Base-by-base conservation (phyloP, 2,329 filamentous ascomycete species). In the Trichoderma breve region DNA sequence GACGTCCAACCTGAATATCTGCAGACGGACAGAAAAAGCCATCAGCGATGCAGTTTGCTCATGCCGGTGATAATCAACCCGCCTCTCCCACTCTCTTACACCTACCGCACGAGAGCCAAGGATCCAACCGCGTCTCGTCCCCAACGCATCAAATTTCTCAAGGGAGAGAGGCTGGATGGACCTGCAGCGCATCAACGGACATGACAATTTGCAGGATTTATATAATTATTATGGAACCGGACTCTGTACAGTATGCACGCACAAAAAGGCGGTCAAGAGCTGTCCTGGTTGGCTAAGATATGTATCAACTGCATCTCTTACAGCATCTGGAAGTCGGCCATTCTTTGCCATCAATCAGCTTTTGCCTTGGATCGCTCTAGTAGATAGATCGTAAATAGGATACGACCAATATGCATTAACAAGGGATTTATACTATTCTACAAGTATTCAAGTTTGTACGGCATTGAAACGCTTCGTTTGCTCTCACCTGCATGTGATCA, bases 221-320 rank as follows among this genome's bases (percentile, higher is more conserved):
- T 21, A 67, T 28, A 28, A 18, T 9, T 57, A 39, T 24, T 36
- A 67, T 28, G 64, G 30, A 28, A n/a, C 47, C 47, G 47, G 4
- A 55, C 15, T 26, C n/a, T 36, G 30, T 9, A 32, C 8, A 32
- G 43, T 14, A 55, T 66, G 47, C 15, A 21, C 30, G 53, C 51
- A 53, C 55, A 58, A 55, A 53, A 67, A 67, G 24, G 64, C 64
- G 64, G 64, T 67, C 51, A 67, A 58, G 55, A 60, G 32, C 24
- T 26, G 15, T 67, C 18, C 24, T 39, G 47, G 12, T 55, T 64
- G 61, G 36, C 8, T 47, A n/a, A 18, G 15, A 21, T 34, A 34
- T 34, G 34, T 11, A 21, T 64, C 61, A 32, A 64, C 26, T 43
- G 61, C 47, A 43, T 28, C 34, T 58, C 8, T 47, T 5, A 24